phyloP scores from a whole-genome alignment of 495 filamentous ascomycete genomes.

The Lasiosphaeria hispida region DNA sequence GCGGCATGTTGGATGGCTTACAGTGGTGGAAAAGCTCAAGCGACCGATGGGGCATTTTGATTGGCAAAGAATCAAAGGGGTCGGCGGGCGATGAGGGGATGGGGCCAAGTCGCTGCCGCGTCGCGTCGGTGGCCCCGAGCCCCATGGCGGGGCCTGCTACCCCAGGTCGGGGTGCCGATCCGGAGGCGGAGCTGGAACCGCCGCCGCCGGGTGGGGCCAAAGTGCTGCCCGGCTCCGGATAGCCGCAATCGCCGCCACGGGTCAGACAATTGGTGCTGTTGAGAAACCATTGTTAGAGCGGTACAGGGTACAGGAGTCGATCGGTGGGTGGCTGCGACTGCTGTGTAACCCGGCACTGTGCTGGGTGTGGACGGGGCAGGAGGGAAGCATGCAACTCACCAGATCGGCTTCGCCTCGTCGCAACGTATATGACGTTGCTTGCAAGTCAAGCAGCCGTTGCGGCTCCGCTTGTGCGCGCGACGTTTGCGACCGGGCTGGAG shows the following conservation, averaged over 20 bases:
- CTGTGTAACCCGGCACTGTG: no score
- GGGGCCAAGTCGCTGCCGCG: not conserved
- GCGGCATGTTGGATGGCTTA: not conserved
- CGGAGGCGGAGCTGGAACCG: not conserved
- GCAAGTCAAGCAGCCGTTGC: constrained; percentile 75
- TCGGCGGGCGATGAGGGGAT: constrained; percentile 11
- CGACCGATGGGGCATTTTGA: constrained; percentile 23
- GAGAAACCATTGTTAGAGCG: not conserved
- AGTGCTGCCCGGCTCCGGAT: constrained; percentile 11
- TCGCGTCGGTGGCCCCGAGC: not conserved
- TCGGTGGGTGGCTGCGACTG: no score
- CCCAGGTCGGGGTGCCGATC: not conserved
- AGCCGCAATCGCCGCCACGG: constrained; percentile 35
- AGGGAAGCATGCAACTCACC: constrained; percentile 41
- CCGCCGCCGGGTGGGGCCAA: not conserved
- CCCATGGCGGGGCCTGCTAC: not conserved
- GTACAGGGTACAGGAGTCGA: no score
- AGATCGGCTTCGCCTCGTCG: constrained; percentile 76
- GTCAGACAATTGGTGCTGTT: constrained; percentile 34
- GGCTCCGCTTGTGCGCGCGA: constrained; percentile 34
- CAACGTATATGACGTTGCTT: constrained; percentile 78
- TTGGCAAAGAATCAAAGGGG: constrained; percentile 23
- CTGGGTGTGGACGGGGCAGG: no score
- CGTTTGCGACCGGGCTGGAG: constrained; percentile 20
- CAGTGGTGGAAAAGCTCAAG: constrained; percentile 27